A percentile compares a stretch with the other conserved stretches of the same genome.
phyloP scores from a whole-genome alignment of 2,329 filamentous ascomycete species.

The Aspergillus pseudonomiae region DNA sequence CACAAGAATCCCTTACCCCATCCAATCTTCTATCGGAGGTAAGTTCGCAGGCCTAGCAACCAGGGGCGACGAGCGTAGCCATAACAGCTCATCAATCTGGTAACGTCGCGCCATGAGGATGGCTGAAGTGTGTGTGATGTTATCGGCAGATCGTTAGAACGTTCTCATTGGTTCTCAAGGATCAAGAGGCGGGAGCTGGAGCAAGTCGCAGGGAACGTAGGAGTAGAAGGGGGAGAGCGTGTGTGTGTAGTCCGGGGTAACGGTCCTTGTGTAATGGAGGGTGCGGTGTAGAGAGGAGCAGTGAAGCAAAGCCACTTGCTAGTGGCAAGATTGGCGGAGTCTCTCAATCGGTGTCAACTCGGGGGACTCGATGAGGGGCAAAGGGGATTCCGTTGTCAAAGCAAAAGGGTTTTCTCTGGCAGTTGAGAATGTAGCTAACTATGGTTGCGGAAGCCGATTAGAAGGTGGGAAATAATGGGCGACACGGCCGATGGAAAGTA shows the following conservation, averaged over 20 bases:
- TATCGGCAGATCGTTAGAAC: conserved; percentile 26
- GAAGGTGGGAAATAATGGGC: not conserved
- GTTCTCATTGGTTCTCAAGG: conserved; percentile 32
- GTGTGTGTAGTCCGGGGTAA: not conserved
- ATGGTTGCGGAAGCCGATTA: not conserved
- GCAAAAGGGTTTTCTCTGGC: not conserved
- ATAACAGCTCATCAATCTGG: conserved; percentile 73
- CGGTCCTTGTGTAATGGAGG: conserved; percentile 6
- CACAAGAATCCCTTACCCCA: conserved; percentile 68
- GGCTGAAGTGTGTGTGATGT: conserved; percentile 21
- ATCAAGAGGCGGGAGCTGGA: conserved; percentile 9
- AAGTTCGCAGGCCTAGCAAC: conserved; percentile 77
- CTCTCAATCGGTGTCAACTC: conserved; percentile 17
- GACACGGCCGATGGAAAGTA: not conserved
- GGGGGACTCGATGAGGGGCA: not conserved
- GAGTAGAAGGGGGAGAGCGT: not conserved
- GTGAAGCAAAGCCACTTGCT: conserved; percentile 15
- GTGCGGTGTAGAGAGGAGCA: conserved; percentile 4
- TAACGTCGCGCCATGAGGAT: conserved; percentile 62
- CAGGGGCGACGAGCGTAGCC: conserved; percentile 78
- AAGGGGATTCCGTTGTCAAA: conserved; percentile 1
- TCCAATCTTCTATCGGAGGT: conserved; percentile 90
- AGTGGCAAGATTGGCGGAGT: conserved; percentile 21
- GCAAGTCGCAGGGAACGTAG: conserved; percentile 7
- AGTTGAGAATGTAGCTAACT: not conserved